Conservation (phyloP, 2,329 filamentous ascomycete species). For the Chaetomiaceae sp. region DNA sequence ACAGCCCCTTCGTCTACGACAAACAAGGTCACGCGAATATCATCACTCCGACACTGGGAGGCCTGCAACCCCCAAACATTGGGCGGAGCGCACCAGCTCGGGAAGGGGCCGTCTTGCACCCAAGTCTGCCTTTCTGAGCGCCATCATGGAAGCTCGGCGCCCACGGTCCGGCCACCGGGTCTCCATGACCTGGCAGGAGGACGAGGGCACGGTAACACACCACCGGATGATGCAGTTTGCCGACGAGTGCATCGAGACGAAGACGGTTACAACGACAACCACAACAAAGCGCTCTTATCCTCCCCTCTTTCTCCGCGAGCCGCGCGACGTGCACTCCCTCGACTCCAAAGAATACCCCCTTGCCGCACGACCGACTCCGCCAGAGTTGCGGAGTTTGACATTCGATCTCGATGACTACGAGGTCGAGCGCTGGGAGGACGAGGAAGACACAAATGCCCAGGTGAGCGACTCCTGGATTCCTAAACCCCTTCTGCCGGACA, state of each 20-base stretch:
- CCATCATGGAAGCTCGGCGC: constrained; percentile 31
- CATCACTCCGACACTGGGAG: not conserved
- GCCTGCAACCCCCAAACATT: not conserved
- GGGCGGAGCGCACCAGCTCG: not conserved
- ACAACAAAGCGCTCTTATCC: constrained; percentile 83
- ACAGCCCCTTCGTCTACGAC: not conserved
- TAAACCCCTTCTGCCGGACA: not conserved
- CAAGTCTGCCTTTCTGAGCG: constrained; percentile 2
- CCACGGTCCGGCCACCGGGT: constrained; percentile 34
- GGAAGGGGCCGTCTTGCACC: not conserved
- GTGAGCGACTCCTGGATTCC: constrained; percentile 8
- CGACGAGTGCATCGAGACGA: constrained; percentile 63
- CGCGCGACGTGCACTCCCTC: constrained; percentile 64
- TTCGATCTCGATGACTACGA: constrained; percentile 65
- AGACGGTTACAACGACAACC: constrained; percentile 82
- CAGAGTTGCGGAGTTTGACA: constrained; percentile 69
- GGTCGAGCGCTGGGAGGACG: constrained; percentile 34
- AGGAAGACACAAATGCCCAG: constrained; percentile 21
- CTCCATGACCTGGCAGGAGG: constrained; percentile 35
- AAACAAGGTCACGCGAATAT: not conserved
- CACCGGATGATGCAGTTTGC: constrained; percentile 45
- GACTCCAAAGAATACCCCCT: constrained; percentile 89
- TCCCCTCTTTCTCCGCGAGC: constrained; percentile 73
- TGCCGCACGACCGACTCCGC: constrained; percentile 75
- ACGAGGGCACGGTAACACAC: constrained; percentile 25